Evolutionary conservation across 257 asterid species (phyloP).

Genomic region (Lycium barbarum): DNA sequence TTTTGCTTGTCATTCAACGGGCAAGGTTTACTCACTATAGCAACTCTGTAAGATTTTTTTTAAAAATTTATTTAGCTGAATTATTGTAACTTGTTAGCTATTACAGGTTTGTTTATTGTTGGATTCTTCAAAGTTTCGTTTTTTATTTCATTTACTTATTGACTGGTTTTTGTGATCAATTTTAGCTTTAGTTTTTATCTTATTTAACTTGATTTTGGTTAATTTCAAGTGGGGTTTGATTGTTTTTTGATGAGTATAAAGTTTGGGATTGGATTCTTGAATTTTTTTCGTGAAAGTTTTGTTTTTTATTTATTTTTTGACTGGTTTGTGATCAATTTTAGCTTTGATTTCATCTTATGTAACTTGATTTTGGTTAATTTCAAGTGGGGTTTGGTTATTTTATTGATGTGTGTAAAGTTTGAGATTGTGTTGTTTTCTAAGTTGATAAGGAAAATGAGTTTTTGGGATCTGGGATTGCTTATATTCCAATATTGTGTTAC

Average conservation of each 20-base stretch:
- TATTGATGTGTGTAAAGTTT: constrained; percentile 9
- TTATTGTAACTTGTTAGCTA: constrained; percentile 36
- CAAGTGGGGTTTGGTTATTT: too few relatives aligned
- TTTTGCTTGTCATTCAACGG: constrained; percentile 72
- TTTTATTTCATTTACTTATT: constrained; percentile 21
- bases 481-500: constrained; percentile 33
- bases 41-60: constrained; percentile 36
- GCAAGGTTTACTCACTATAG: constrained; percentile 55
- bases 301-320: neutral
- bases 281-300: too few relatives aligned
- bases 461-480: constrained; percentile 60
- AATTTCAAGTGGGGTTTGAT: neutral
- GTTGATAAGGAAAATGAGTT: constrained; percentile 38
- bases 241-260: neutral
- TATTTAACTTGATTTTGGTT: constrained; percentile 27
- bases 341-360: too few relatives aligned
- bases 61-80: constrained; percentile 18
- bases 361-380: neutral
- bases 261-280: constrained; percentile 15
- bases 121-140: constrained; percentile 35
- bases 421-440: constrained; percentile 34
- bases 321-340: neutral
- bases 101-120: constrained; percentile 29
- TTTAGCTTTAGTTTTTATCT: constrained; percentile 35
- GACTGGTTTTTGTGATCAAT: constrained; percentile 36